A percentile compares a stretch with the other conserved stretches of the same genome.
Evolutionary conservation across 305 asterid species (phyloP).

Genomic region (Fraxinus albicans): DNA sequence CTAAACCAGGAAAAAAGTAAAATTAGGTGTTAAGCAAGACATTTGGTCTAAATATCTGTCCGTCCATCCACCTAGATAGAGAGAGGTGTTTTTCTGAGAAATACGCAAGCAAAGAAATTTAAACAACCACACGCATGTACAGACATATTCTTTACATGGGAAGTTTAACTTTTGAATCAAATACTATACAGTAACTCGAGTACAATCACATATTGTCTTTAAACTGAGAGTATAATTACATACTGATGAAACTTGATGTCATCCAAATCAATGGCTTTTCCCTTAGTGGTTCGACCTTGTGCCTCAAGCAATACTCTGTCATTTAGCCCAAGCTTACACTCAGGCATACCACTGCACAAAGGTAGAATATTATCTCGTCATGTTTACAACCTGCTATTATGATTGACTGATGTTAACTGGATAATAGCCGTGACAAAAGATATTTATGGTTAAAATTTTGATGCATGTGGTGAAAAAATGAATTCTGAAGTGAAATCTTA

Average conservation of each 20-base stretch:
- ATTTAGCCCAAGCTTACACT: conserved; percentile 95
- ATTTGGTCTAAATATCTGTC: background rate
- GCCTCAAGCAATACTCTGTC: conserved; percentile 92
- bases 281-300: conserved; percentile 88
- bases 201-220: background rate
- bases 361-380: conserved; percentile 20
- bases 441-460: background rate
- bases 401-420: background rate
- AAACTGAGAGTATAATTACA: conserved; percentile 26
- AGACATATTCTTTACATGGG: background rate
- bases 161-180: background rate
- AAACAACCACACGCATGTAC: background rate
- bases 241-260: conserved; percentile 99
- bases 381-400: background rate
- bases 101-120: background rate
- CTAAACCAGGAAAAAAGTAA: conserved; percentile 39
- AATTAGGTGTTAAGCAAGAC: conserved; percentile 14
- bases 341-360: conserved; percentile 94
- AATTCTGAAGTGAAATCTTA: background rate
- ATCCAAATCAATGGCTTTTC: conserved; percentile 93
- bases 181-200: conserved; percentile 7
- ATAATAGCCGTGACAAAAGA: background rate
- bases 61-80: background rate
- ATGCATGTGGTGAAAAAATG: background rate
- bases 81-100: conserved; percentile 1